A percentile compares a stretch with the other conserved stretches of the same genome.
These are phyloP conservation scores for Starmerella etchellsii DNA, from an alignment of 805 yeast species.

Conservation along the genomic window DNA sequence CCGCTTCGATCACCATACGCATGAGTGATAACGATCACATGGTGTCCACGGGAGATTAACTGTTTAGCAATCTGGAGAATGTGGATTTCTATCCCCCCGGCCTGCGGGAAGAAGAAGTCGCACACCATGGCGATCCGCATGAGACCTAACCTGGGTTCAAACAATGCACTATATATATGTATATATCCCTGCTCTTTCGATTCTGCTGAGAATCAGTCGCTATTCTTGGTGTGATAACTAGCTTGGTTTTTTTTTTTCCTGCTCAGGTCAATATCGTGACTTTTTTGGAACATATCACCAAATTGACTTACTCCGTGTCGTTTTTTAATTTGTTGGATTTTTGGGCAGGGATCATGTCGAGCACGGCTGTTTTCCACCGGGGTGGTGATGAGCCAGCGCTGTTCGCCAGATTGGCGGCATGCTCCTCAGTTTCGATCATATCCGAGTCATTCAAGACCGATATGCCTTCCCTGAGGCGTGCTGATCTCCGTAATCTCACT, in stretches of 20 bases:
- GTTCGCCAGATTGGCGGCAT: background rate
- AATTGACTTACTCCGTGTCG: too few relatives aligned
- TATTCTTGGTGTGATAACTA: too few relatives aligned
- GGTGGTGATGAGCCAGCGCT: background rate
- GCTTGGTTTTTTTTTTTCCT: too few relatives aligned
- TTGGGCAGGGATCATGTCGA: too few relatives aligned
- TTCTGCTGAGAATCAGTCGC: too few relatives aligned
- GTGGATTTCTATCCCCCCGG: slow-evolving; percentile 96
- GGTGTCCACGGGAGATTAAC: slow-evolving; percentile 67
- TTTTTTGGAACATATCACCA: too few relatives aligned
- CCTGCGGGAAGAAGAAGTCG: slow-evolving; percentile 95
- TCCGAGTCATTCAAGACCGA: background rate
- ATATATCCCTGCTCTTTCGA: too few relatives aligned
- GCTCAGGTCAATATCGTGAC: too few relatives aligned
- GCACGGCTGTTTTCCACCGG: background rate
- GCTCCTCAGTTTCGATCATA: background rate
- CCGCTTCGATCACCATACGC: slow-evolving; percentile 76
- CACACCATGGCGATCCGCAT: slow-evolving; percentile 54
- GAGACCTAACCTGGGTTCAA: background rate
- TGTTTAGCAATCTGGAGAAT: slow-evolving; percentile 77
- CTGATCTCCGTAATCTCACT: background rate
- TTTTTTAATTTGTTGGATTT: too few relatives aligned
- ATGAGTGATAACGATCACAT: slow-evolving; percentile 79
- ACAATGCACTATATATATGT: too few relatives aligned
- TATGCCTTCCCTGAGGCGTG: background rate